These are phyloP conservation scores for Pseudogymnoascus sp. DNA, from an alignment of 2,329 filamentous ascomycete species.

Conservation along the genomic window DNA sequence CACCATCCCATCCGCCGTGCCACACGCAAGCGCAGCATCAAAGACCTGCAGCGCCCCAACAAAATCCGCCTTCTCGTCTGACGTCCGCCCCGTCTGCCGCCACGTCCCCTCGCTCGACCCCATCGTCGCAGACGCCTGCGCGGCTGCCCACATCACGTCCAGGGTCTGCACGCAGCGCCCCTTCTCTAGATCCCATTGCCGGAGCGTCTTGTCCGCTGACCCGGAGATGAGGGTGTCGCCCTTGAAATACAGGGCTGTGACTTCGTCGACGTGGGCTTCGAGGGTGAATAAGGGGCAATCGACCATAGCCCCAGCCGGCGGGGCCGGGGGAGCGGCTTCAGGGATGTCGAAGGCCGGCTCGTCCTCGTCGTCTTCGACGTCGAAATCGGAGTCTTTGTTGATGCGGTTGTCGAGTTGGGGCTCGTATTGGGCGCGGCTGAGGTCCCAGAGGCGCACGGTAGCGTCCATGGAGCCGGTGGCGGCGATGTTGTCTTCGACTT, in stretches of 20 bases:
- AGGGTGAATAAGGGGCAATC: conserved; percentile 87
- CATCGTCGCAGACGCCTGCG: conserved; percentile 71
- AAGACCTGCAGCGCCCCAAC: conserved; percentile 94
- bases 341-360: conserved; percentile 65
- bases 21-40: conserved; percentile 89
- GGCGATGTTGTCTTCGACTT: conserved; percentile 92
- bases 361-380: conserved; percentile 51
- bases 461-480: conserved; percentile 94
- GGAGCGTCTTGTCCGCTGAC: conserved; percentile 91
- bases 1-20: conserved; percentile 96
- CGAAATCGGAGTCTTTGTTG: conserved; percentile 50
- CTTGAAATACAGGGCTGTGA: conserved; percentile 87
- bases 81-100: conserved; percentile 61
- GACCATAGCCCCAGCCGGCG: conserved; percentile 71
- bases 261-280: conserved; percentile 84
- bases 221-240: conserved; percentile 89
- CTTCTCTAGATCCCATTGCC: conserved; percentile 95
- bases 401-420: conserved; percentile 49
- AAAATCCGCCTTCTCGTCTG: conserved; percentile 72
- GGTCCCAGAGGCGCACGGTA: conserved; percentile 88
- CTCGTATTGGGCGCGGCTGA: conserved; percentile 80
- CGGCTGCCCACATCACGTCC: conserved; percentile 96
- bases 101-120: conserved; percentile 57
- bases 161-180: conserved; percentile 96
- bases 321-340: conserved; percentile 60